Evolutionary conservation across 495 filamentous ascomycete genomes (phyloP), one percentile per base, ranked within the genome.

Genomic region (Ramalina intermedia): DNA sequence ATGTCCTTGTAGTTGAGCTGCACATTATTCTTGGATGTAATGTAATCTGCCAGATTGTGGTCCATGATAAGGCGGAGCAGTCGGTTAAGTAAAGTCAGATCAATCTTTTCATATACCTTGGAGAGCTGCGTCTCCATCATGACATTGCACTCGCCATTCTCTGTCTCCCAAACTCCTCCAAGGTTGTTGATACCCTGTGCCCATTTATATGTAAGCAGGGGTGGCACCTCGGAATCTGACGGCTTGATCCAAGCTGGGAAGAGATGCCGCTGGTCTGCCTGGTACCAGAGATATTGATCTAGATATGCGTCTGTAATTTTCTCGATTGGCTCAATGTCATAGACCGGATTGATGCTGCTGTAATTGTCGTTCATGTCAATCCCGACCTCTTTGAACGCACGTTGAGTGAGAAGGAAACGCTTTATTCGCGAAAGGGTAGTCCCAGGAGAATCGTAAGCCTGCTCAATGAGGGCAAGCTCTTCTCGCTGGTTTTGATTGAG

Each of bases 311-410:
- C 93, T 41, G 91, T 99, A 56, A 99, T 99, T 72, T 99, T 99
- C 68, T 99, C 93, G 44, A 99, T 94, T 2, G 93, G 93, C 64
- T 99, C 93, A 56, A 99, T 89, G 59, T 99, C 93, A 58, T 96
- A 99, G 24, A 99, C 93, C 4, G 93, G 93, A 58, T 96, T 99
- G 71, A 96, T 99, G 29, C 84, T 86, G 68, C 82, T 94, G 63
- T 99, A 99, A 58, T 99, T 99, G 68, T 99, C 93, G 62, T 99
- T 99, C 93, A 99, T 99, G 59, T 99, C 93, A 49, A 99, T 96
- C 41, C 91, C 90, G 36, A 99, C 93, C 64, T 99, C 93, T 69
- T 99, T 99, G 71, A 99, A 99, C 1, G 93, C 93, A 60, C 93
- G 78, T 62, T 96, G 89, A 1, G 93, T 99, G 43, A 99, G 76